Conservation (phyloP, 148 eudicot genomes). For the Suaeda aralocaspica region DNA sequence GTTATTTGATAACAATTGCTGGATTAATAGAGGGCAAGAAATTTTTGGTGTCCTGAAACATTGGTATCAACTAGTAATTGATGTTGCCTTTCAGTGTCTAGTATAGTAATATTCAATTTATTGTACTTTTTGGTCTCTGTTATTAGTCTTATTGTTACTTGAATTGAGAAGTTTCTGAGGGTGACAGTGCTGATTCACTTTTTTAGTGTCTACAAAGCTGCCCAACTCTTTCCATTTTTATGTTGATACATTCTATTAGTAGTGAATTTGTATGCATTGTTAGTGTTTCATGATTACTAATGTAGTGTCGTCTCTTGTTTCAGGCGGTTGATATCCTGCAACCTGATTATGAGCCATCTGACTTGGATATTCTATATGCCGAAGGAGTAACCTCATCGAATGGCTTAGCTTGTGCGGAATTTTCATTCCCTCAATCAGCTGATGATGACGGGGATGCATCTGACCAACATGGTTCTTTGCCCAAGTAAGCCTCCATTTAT, state of each 20-base stretch:
- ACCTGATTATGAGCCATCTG: constrained; percentile 84
- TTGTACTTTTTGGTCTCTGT: background rate
- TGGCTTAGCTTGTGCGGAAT: constrained; percentile 87
- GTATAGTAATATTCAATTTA: background rate
- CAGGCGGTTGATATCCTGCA: constrained; percentile 81
- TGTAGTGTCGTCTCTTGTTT: constrained; percentile 19
- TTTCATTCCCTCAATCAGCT: constrained; percentile 65
- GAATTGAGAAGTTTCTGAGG: background rate
- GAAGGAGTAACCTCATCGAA: constrained; percentile 92
- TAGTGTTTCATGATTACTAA: background rate
- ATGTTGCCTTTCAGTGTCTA: too few relatives aligned
- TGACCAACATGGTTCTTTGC: constrained; percentile 58
- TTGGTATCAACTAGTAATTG: too few relatives aligned
- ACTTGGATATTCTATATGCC: constrained; percentile 81
- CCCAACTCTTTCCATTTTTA: background rate
- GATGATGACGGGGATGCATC: constrained; percentile 48
- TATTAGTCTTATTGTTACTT: background rate
- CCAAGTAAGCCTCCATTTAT: constrained; percentile 41
- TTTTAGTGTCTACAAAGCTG: background rate
- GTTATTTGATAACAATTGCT: background rate
- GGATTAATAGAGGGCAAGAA: background rate
- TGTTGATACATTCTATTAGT: background rate
- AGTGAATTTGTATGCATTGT: background rate
- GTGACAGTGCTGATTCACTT: background rate
- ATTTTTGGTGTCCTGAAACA: too few relatives aligned